Base-by-base conservation (phyloP, 306 rosid species). In the Prunus kanzakura region DNA sequence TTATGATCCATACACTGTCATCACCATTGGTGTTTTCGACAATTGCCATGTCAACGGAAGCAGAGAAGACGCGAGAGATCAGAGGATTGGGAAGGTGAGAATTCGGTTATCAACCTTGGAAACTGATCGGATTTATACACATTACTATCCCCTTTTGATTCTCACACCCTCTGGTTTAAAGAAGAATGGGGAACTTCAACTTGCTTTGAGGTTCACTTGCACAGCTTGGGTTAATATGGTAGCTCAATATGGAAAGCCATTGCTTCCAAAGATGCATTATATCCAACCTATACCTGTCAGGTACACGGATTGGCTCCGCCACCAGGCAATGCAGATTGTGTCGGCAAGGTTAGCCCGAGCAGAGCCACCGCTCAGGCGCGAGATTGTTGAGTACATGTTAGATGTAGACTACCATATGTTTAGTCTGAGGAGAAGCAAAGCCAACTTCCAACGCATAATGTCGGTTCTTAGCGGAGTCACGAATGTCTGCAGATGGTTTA, bases 261-360 rank as follows among this genome's bases (percentile, higher is more conserved):
- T 92, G 83, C 96, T 96, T 61, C 99, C 99, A 1, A 96, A 91
- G 82, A 96, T 96, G 94, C 99, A 96, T 69, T 96, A 96, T 83
- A 71, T 85, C 23, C 89, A 89, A 6, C 99, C 99, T 10, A 90
- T 96, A 50, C 77, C 93, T 3, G 88, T 93, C 8, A 84, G 80
- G 76, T 84, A 92, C 78, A 75, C 87, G 0, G 98, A 96, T 64
- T 84, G 84, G 93, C 97, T 96, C 46, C 89, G 98, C 43, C 83
- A 86, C 86, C 93, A 90, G 76, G 99, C 99, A 22, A 87, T 86
- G 93, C 93, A 88, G 80, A 96, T 96, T 30, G 99, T 96, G 23
- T 93, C 96, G 1, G 83, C 79, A 6, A 72, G 98, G 82, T 80
- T 96, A 4, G 38, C 72, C 8, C 87, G 97, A 38, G 75, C 99